These are phyloP conservation scores for Fusarium penzigii DNA, from an alignment of 2,329 filamentous ascomycete genomes.

Conservation along the genomic window DNA sequence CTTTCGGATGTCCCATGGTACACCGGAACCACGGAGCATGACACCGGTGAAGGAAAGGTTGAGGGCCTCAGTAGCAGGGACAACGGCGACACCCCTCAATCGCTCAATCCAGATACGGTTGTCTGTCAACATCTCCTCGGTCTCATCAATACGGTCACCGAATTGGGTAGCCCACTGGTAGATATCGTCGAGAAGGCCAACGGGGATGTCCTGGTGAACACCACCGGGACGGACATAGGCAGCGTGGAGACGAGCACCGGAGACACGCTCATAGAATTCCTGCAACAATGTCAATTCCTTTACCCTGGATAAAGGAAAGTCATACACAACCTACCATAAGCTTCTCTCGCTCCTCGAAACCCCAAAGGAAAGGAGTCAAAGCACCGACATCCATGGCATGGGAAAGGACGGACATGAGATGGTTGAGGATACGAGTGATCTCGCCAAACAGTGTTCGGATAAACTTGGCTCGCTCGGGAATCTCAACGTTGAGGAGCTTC, in stretches of 20 bases:
- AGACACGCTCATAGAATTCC: constrained; percentile 99
- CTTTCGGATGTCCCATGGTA: constrained; percentile 97
- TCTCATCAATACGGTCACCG: constrained; percentile 96
- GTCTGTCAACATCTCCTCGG: constrained; percentile 96
- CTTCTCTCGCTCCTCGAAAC: constrained; percentile 99
- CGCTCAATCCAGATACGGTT: constrained; percentile 99
- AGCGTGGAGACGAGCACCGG: constrained; percentile 93
- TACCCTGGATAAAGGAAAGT: neutral
- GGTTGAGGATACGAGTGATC: constrained; percentile 91
- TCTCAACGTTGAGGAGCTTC: constrained; percentile 96
- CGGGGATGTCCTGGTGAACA: constrained; percentile 91
- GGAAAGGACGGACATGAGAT: constrained; percentile 95
- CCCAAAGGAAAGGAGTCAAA: constrained; percentile 97
- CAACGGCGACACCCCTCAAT: constrained; percentile 87
- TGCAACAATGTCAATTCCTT: constrained; percentile 38
- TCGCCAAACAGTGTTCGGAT: constrained; percentile 96
- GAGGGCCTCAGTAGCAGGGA: constrained; percentile 88
- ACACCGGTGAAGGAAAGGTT: constrained; percentile 97
- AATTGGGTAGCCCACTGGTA: constrained; percentile 99
- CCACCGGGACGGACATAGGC: constrained; percentile 96
- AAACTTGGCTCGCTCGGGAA: constrained; percentile 93
- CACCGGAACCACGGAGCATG: constrained; percentile 95
- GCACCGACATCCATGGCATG: constrained; percentile 99
- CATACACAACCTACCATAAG: constrained; percentile 73
- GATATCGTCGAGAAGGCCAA: constrained; percentile 95